Conservation (phyloP, 139 green algal species). For the Coelastrella sp. region DNA sequence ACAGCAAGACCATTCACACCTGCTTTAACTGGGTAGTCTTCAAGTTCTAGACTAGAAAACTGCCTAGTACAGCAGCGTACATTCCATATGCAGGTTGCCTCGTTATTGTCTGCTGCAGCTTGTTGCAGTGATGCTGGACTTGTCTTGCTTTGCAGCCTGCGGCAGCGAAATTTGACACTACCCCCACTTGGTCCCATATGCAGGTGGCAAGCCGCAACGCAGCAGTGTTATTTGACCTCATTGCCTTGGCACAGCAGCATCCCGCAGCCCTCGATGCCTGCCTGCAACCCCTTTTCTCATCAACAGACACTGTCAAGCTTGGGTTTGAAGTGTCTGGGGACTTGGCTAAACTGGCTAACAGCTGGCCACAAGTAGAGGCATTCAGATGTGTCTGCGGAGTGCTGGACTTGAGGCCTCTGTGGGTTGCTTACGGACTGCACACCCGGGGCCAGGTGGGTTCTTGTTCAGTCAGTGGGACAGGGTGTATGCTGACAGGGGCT, state of each 20-base stretch:
- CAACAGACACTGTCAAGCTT: slow-evolving; percentile 39
- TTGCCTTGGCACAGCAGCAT: slow-evolving; percentile 47
- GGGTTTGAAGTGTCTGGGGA: slow-evolving; percentile 67
- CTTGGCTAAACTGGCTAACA: slow-evolving; percentile 62
- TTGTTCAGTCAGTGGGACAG: too few relatives aligned
- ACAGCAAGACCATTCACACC: too few relatives aligned
- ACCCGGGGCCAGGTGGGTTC: slow-evolving; percentile 29
- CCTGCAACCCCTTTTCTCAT: slow-evolving; percentile 38
- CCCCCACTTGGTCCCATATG: background rate
- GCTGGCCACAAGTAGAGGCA: slow-evolving; percentile 58
- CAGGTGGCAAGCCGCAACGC: slow-evolving; percentile 56
- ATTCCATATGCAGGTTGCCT: too few relatives aligned
- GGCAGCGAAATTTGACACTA: background rate
- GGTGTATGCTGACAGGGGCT: background rate
- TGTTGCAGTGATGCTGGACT: background rate
- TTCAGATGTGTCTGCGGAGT: slow-evolving; percentile 53
- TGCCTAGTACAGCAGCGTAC: too few relatives aligned
- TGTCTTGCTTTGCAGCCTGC: background rate
- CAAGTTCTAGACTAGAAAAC: too few relatives aligned
- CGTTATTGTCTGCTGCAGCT: too few relatives aligned
- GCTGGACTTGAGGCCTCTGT: slow-evolving; percentile 65
- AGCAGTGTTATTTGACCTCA: slow-evolving; percentile 74
- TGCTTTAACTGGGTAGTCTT: too few relatives aligned
- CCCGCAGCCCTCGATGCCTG: slow-evolving; percentile 41
- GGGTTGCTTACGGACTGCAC: slow-evolving; percentile 32